A percentile compares a stretch with the other conserved stretches of the same genome.
Conservation (phyloP, 345 rosid genomes). For the Lenwebbia sp. region DNA sequence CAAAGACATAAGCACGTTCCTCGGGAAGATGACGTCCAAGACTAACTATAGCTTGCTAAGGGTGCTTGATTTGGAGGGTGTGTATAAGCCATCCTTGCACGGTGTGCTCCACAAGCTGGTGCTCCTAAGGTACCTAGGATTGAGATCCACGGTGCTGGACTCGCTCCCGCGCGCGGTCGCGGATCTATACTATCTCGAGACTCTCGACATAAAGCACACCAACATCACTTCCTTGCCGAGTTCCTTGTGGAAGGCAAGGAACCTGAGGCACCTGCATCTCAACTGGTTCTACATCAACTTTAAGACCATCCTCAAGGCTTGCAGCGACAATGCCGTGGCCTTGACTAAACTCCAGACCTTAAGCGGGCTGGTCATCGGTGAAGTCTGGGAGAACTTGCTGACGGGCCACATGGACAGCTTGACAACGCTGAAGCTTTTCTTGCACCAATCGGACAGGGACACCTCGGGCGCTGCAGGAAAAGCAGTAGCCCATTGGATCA, state of each 20-base stretch:
- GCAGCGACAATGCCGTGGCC: not conserved
- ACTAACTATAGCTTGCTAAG: not conserved
- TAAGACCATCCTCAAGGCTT: not conserved
- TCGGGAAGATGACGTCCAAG: not conserved
- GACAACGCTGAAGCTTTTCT: not conserved
- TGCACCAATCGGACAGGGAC: not conserved
- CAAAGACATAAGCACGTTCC: not conserved
- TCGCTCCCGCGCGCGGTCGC: not conserved
- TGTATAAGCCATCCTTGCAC: conserved; percentile 9
- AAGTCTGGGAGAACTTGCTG: not conserved
- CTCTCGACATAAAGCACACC: conserved; percentile 14
- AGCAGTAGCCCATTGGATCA: not conserved
- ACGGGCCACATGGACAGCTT: not conserved
- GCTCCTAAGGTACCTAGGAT: conserved; percentile 14
- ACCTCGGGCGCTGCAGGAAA: not conserved
- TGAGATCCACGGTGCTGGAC: conserved; percentile 10
- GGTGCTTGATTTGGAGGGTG: conserved; percentile 14
- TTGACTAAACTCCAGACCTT: not conserved
- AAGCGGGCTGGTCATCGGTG: not conserved
- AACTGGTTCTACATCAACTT: not conserved
- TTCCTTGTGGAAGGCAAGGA: not conserved
- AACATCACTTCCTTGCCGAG: not conserved
- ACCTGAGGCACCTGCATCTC: not conserved
- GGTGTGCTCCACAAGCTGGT: not conserved
- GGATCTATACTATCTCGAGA: not conserved